Evolutionary conservation across 441 rosid genomes (phyloP), one percentile per base, ranked within the genome.

Genomic region (Pelargonium australe): DNA sequence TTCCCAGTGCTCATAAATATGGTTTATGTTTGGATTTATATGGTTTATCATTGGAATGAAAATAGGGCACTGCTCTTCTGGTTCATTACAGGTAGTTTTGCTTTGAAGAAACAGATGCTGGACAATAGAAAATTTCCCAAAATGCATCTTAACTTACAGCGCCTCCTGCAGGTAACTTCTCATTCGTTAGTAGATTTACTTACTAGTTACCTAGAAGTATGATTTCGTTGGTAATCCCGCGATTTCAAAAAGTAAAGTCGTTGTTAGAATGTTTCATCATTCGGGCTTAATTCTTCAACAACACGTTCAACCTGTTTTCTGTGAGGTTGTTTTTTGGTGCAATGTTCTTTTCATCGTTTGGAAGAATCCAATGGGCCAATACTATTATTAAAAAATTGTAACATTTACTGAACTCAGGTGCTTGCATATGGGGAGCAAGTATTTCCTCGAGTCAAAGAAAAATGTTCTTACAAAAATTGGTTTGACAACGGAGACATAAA

Each of bases 381-480:
- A 20, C 23, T 20, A 20, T 20, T 20, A 20, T 20, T 20, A 20
- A 20, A 20, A 20, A 20, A 20, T 20, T 20, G 3, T 53, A n/a
- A 14, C 60, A 20, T 69, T 70, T 63, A 68, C 23, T 68, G 61
- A 65, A 11, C 67, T 70, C 77, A 95, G 99, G 97, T 86, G 73
- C 89, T 92, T 69, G 94, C 98, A 68, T 89, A 95, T 47, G 98
- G 97, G 64, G 97, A 92, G 82, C 96, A 90, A 85, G 97, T 95
- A 63, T 92, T 90, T 78, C 99, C 97, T 0, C 84, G 97, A 67
- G 96, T 92, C 28, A 92, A 87, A 72, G 98, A 95, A 61, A 92
- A 85, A 78, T 88, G 96, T 83, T 77, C 90, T n/a, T 78, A 85
- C 0, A 95, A 95, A 78, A 44, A 49, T 13, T 95, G 98, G 99